These are phyloP conservation scores for Penicillium sp. DNA, from an alignment of 2,329 filamentous ascomycete genomes.

Conservation along the genomic window DNA sequence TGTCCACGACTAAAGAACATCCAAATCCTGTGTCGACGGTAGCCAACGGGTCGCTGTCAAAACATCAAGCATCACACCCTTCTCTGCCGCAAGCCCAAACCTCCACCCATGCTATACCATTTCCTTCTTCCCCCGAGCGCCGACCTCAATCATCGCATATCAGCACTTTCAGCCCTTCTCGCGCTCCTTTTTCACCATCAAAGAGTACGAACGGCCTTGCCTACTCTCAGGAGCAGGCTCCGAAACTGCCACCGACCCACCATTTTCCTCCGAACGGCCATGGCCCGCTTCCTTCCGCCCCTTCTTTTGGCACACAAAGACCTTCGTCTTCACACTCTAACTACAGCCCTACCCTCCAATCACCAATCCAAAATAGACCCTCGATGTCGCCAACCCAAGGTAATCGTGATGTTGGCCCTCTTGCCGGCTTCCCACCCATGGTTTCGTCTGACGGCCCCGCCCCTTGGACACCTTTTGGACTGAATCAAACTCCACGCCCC, in stretches of 20 bases:
- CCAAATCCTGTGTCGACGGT: conserved; percentile 22
- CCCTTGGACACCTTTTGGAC: conserved; percentile 41
- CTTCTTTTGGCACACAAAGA: conserved; percentile 42
- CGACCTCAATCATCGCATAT: conserved; percentile 32
- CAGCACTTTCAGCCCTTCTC: conserved; percentile 33
- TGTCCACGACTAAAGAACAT: conserved; percentile 34
- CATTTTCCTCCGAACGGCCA: conserved; percentile 34
- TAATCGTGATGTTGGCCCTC: conserved; percentile 52
- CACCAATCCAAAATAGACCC: conserved; percentile 51
- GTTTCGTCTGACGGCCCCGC: conserved; percentile 34
- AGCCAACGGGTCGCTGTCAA: conserved; percentile 29
- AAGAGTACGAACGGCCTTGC: conserved; percentile 36
- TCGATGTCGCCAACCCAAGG: conserved; percentile 57
- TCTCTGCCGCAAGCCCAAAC: conserved; percentile 20
- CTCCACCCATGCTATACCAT: conserved; percentile 19
- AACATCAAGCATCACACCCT: conserved; percentile 24
- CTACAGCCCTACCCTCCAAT: conserved; percentile 38
- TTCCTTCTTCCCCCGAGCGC: conserved; percentile 37
- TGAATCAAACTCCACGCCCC: conserved; percentile 36
- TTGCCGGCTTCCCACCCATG: conserved; percentile 49
- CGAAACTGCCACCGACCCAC: conserved; percentile 34
- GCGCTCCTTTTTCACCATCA: conserved; percentile 39
- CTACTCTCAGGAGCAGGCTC: conserved; percentile 29
- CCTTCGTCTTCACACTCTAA: conserved; percentile 50
- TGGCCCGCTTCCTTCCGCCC: conserved; percentile 25